phyloP scores from a whole-genome alignment of 108 stramenopile genomes.

The Aurantiochytrium sp. region DNA sequence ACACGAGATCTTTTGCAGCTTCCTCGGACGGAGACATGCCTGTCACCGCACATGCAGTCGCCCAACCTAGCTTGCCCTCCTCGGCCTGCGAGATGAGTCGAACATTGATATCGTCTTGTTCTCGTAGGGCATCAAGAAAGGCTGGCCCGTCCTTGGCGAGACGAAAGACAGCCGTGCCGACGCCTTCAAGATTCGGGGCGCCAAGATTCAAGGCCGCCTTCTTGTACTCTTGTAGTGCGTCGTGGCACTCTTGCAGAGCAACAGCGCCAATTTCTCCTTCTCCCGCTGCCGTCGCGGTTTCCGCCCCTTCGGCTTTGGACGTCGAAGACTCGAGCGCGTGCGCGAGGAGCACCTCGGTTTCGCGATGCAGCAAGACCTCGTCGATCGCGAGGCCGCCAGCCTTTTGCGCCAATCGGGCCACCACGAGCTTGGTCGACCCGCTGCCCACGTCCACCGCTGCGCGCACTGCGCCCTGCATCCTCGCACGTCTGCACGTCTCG shows the following conservation, averaged over 20 bases:
- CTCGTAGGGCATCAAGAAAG: not conserved
- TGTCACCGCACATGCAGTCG: not conserved
- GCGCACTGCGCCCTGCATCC: not conserved
- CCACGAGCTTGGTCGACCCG: not conserved
- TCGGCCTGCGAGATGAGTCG: conserved; percentile 1
- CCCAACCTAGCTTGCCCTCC: not conserved
- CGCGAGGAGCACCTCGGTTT: not conserved
- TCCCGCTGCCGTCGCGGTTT: not conserved
- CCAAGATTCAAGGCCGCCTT: not conserved
- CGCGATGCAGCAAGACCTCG: not conserved
- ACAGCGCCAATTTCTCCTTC: not conserved
- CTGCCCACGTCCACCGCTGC: conserved; percentile 15
- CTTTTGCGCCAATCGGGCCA: not conserved
- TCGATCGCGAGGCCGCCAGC: not conserved
- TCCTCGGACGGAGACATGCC: not conserved
- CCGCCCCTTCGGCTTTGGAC: not conserved
- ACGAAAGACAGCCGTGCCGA: not conserved
- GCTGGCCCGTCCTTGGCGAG: not conserved
- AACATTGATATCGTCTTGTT: not conserved
- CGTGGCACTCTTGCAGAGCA: not conserved
- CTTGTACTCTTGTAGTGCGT: not conserved
- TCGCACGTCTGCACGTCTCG: too few species aligned
- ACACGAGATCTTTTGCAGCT: not conserved
- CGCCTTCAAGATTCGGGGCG: not conserved
- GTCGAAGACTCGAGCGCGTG: not conserved